Conservation (phyloP, 1,284 basidiomycete genomes). For the Austroboletus novae-zelandiae region DNA sequence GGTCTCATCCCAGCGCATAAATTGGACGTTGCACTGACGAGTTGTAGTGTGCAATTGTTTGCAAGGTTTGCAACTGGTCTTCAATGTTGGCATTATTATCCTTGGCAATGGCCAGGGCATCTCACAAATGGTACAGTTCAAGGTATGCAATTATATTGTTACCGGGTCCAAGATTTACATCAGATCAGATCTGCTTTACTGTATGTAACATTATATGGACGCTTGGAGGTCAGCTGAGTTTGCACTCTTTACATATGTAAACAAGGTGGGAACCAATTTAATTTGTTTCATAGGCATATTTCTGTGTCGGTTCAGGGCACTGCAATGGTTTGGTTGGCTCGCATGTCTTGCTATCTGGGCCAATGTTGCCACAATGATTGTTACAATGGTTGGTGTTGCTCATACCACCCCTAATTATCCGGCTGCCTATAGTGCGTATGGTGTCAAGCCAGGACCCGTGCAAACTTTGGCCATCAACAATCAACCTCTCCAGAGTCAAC, state of each 20-base stretch:
- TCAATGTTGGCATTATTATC: slow-evolving; percentile 47
- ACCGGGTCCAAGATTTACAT: slow-evolving; percentile 20
- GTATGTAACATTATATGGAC: slow-evolving; percentile 57
- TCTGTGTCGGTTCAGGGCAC: slow-evolving; percentile 51
- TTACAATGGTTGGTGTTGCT: slow-evolving; percentile 58
- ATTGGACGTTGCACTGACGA: neutral
- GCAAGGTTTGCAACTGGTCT: slow-evolving; percentile 53
- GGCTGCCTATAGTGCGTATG: slow-evolving; percentile 35
- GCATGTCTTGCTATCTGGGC: slow-evolving; percentile 50
- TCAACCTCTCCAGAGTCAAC: slow-evolving; percentile 42
- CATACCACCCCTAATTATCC: slow-evolving; percentile 57
- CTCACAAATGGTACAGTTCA: slow-evolving; percentile 36
- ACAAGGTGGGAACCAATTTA: neutral
- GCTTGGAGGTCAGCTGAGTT: slow-evolving; percentile 30
- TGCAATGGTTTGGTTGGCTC: slow-evolving; percentile 48
- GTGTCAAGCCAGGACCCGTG: slow-evolving; percentile 39
- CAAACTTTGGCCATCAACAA: slow-evolving; percentile 41
- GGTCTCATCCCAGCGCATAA: slow-evolving; percentile 4
- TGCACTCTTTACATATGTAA: neutral
- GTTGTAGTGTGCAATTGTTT: slow-evolving; percentile 43
- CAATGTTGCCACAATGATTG: slow-evolving; percentile 51
- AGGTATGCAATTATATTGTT: slow-evolving; percentile 17
- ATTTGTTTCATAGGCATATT: slow-evolving; percentile 38
- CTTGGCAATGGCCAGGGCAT: slow-evolving; percentile 50
- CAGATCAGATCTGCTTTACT: slow-evolving; percentile 52